Conservation (phyloP, 164 flowering plant species). For the Kalanchoe fedtschenkoi region DNA sequence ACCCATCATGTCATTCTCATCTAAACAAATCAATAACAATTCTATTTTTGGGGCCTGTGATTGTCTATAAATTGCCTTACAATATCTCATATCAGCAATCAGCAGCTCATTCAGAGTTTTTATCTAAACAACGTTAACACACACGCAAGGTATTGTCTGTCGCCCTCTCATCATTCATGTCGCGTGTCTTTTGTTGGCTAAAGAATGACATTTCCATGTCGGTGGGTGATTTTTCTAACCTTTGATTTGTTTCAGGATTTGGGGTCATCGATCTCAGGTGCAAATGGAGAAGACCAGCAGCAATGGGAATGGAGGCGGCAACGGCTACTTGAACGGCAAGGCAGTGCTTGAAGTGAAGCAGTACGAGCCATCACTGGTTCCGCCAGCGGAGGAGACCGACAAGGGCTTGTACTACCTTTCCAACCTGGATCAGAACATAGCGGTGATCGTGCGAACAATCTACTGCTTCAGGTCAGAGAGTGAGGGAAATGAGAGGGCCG, state of each 20-base stretch:
- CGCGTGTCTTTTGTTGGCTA: not conserved
- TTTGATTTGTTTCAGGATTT: not conserved
- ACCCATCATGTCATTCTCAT: too few relatives aligned
- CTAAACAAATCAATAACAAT: too few relatives aligned
- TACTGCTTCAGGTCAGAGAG: constrained; percentile 47
- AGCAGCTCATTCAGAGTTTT: too few relatives aligned
- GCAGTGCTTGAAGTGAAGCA: not conserved
- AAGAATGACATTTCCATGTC: not conserved
- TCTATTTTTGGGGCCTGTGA: too few relatives aligned
- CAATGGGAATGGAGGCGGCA: not conserved
- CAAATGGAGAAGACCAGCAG: constrained; percentile 3
- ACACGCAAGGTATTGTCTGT: too few relatives aligned
- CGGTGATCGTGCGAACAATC: constrained; percentile 47
- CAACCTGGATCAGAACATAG: constrained; percentile 60
- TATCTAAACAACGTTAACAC: too few relatives aligned
- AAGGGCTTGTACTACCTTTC: constrained; percentile 50
- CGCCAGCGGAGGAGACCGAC: constrained; percentile 32
- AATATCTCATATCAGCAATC: too few relatives aligned
- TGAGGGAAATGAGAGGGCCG: constrained; percentile 23
- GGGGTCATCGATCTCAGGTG: not conserved
- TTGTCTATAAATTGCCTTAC: too few relatives aligned
- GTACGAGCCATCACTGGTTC: not conserved
- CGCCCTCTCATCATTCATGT: too few relatives aligned
- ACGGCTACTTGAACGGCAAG: not conserved
- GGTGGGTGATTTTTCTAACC: not conserved